Evolutionary conservation across 495 filamentous ascomycete species (phyloP), one percentile per base, ranked within the genome.

Genomic region (Aspergillus conjunctus): DNA sequence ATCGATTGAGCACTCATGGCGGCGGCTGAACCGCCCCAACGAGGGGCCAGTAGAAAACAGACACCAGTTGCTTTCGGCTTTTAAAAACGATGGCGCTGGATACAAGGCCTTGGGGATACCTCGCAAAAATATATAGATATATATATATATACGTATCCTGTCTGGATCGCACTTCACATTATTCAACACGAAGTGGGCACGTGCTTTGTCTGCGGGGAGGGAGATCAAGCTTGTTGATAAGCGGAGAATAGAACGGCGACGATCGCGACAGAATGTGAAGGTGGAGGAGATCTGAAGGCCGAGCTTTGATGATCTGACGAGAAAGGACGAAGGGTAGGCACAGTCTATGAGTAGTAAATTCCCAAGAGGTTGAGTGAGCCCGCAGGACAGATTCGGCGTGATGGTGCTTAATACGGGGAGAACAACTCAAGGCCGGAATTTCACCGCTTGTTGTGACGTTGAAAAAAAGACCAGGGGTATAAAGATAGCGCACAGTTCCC

Each of bases 1-100:
- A 74, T 66, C 50, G 55, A 60, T 51, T 37, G 61, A 56, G 62
- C 54, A 41, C 15, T 55, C 48, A 63, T 60, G 63, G 63, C 65
- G 63, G 63, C 65, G 60, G 53, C 53, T 62, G 63, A 60, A 62
- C 71, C 72, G 45, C 71, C 74, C 70, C 73, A 69, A 63, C 61
- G 66, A 71, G 66, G 71, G 66, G 66, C 52, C 63, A 65, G 58
- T 53, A 18, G 50, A 20, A 33, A 54, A 31, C 9, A 52, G 54
- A 46, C 43, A 18, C 39, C 20, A 26, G 43, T 20, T 39, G n/a
- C 49, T 51, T 48, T 21, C 20, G n/a, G n/a, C 1, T 1, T 21
- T 21, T n/a, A 53, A 43, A 3, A 20, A 20, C 22, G 21, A 44
- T 33, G 9, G 49, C 20, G 33, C 6, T 18, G 54, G 11, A 18